Conservation (phyloP, 2,329 filamentous ascomycete species). For the Diplodia mutila region DNA sequence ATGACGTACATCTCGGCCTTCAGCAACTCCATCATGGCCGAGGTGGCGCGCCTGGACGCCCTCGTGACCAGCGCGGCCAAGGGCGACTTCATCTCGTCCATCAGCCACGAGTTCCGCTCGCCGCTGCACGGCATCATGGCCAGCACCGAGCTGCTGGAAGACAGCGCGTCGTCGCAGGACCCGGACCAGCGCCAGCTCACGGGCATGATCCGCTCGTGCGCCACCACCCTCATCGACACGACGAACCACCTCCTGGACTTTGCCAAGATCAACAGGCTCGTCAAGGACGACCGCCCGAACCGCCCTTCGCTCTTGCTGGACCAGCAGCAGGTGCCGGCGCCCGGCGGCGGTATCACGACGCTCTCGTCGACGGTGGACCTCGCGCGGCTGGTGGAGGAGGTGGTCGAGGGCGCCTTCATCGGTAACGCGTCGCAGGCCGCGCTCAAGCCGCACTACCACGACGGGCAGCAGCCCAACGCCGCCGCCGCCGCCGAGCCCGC, state of each 20-base stretch:
- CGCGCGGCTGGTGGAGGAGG: conserved; percentile 41
- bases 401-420: conserved; percentile 37
- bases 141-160: conserved; percentile 26
- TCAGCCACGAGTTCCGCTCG: conserved; percentile 43
- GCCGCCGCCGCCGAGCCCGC: not conserved
- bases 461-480: too few relatives aligned
- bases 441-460: not conserved
- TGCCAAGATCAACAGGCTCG: conserved; percentile 40
- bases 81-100: conserved; percentile 43
- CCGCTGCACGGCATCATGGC: conserved; percentile 15
- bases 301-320: too few relatives aligned
- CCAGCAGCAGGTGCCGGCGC: too few relatives aligned
- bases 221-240: conserved; percentile 47
- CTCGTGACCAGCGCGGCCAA: not conserved
- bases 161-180: conserved; percentile 17
- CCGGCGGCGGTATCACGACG: not conserved
- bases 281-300: too few relatives aligned
- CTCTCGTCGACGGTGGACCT: conserved; percentile 34
- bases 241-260: conserved; percentile 39
- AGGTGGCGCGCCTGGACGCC: not conserved
- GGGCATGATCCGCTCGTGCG: conserved; percentile 43
- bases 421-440: not conserved
- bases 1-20: conserved; percentile 44
- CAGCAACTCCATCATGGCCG: conserved; percentile 40
- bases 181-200: not conserved